A percentile compares a stretch with the other conserved stretches of the same genome.
Evolutionary conservation across 345 rosid genomes (phyloP).

Genomic region (Atalantia buxifolia): DNA sequence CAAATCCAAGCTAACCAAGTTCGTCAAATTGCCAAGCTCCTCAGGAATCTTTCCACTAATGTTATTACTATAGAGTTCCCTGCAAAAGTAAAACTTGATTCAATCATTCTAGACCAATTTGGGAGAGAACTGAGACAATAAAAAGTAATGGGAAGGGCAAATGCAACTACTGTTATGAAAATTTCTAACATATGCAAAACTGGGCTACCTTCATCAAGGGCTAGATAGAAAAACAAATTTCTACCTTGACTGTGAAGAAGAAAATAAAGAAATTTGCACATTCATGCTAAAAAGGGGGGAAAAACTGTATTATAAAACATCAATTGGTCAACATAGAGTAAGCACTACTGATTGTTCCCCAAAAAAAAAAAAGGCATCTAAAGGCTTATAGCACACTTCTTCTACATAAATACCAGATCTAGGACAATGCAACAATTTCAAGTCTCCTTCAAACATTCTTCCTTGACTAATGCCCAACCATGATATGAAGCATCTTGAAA

Average conservation of each 20-base stretch:
- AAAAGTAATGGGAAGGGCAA: not conserved
- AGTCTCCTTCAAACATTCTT: not conserved
- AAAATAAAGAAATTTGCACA: not conserved
- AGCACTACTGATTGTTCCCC: not conserved
- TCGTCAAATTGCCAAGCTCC: constrained; percentile 76
- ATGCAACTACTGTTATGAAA: not conserved
- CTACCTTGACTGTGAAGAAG: not conserved
- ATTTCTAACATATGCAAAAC: not conserved
- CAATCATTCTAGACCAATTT: not conserved
- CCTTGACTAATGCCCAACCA: not conserved
- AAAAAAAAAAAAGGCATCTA: not conserved
- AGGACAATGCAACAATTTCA: not conserved
- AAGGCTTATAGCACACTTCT: not conserved
- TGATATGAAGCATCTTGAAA: not conserved
- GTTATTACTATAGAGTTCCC: constrained; percentile 81
- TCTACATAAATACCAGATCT: not conserved
- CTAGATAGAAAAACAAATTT: not conserved
- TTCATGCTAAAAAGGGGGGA: no score
- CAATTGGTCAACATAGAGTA: not conserved
- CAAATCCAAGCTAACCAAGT: constrained; percentile 94
- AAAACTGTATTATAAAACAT: not conserved
- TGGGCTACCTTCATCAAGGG: not conserved
- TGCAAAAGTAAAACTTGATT: constrained; percentile 37
- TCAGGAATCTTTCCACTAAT: constrained; percentile 68
- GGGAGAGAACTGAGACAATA: not conserved